Base-by-base conservation (phyloP, 306 rosid species). In the Glycine soja region DNA sequence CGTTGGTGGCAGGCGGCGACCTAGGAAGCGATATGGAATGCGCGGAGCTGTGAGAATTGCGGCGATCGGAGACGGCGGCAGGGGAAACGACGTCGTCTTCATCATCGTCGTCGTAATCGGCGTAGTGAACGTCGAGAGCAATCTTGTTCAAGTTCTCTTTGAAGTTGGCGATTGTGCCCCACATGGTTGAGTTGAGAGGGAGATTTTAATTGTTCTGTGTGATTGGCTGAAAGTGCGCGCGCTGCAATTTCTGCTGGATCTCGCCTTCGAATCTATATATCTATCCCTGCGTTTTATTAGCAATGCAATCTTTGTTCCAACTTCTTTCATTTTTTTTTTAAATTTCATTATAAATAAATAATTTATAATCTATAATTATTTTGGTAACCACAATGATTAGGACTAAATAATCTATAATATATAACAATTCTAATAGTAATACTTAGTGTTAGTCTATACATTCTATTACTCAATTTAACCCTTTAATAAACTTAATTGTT, bases 101-200 rank as follows among this genome's bases (percentile, higher is more conserved):
- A 80, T 30, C 43, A 43, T 85, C 93, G 38, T 87, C 92, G 12
- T 87, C 91, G 3, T 84, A 91, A 3, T 90, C 62, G 7, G 61
- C 90, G 61, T 86, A 63, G 86, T 92, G 98, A 47, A 94, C 98
- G 65, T 92, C 97, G 69, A 88, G 97, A 2, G 97, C 97, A 74
- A 94, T 94, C 89, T 90, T 90, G 83, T 92, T 89, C 83, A 94
- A 83, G 65, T 92, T 94, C 88, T 94, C 98, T 53, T 94, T 94
- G 76, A 94, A 76, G 85, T 92, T 92, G 42, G 97, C 93, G 76
- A 92, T 92, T 74, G 97, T 81, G 81, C 87, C 85, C 96, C 97
- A 92, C 98, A 94, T 92, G 79, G 83, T 9, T 69, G 65, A 24
- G 30, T 24, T 24, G 30, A 24, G 30, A 24, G 2, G 30, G 30